phyloP scores from a whole-genome alignment of 2,329 filamentous ascomycete genomes.

The Xylariomycetidae sp. region DNA sequence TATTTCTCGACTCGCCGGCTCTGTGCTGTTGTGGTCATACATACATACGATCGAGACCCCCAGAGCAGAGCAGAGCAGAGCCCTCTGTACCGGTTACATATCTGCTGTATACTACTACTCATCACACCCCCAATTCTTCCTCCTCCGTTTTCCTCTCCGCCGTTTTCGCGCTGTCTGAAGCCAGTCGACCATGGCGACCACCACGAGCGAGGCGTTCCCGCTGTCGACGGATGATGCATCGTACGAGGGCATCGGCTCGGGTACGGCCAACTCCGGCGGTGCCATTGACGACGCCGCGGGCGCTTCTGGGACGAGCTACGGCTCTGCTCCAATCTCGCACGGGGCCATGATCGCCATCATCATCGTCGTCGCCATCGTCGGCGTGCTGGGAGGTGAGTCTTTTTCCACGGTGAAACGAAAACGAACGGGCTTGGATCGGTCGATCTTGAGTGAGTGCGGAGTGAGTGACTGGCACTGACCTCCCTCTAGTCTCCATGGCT shows the following conservation, averaged over 20 bases:
- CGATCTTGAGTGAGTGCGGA: constrained; percentile 12
- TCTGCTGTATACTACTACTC: too few species aligned
- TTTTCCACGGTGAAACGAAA: too few species aligned
- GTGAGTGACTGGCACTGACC: constrained; percentile 8
- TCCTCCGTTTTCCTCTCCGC: too few species aligned
- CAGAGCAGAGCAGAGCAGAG: too few species aligned
- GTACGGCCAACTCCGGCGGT: constrained; percentile 26
- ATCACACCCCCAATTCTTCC: too few species aligned
- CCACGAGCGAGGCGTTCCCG: constrained; percentile 35
- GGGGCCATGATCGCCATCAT: constrained; percentile 72
- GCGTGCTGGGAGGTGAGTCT: constrained; percentile 66
- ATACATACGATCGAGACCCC: too few species aligned
- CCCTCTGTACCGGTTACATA: too few species aligned
- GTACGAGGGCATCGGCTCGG: constrained; percentile 28
- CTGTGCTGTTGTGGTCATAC: too few species aligned
- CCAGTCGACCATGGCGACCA: constrained; percentile 33
- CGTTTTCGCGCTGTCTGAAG: too few species aligned
- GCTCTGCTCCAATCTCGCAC: constrained; percentile 59
- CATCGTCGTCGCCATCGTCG: constrained; percentile 62
- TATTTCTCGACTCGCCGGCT: too few species aligned
- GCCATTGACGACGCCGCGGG: constrained; percentile 53
- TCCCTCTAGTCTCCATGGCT: constrained; percentile 60
- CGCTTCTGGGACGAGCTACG: constrained; percentile 58
- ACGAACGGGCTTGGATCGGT: too few species aligned
- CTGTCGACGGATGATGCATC: constrained; percentile 37